Evolutionary conservation across 495 filamentous ascomycete genomes (phyloP), one percentile per base, ranked within the genome.

Genomic region (Pyrenula aspistea): DNA sequence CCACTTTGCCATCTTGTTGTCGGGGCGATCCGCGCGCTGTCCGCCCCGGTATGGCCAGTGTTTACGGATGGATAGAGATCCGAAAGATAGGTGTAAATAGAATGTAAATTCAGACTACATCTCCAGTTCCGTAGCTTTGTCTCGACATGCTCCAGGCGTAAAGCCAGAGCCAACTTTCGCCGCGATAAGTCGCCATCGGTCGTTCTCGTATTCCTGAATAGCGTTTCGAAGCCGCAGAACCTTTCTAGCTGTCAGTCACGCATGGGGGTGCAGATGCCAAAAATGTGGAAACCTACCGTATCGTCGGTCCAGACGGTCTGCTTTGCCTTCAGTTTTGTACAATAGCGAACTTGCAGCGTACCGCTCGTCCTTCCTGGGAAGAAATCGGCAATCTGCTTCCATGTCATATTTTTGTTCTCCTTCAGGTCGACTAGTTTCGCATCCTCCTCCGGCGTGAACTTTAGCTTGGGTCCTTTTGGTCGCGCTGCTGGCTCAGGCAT

Each of bases 321-420:
- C 73, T 94, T 94, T 10, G 88, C 88, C 70, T 93, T 95, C 58
- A 95, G 73, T 69, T 93, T 95, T 24, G 89, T 95, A 65, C 91
- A 96, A 67, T 96, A 96, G 12, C 90, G 83, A 59, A 96, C 91
- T 65, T 96, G 91, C 55, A 96, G 72, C 31, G 91, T 95, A 47
- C 89, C 89, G 25, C 85, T 90, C 49, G 87, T 89, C 53, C 91
- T 75, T 11, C 90, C 91, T 8, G 91, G 91, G 62, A 96, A 95
- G 71, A 92, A 95, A 63, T 94, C 89, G 55, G 88, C 86, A 61
- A 96, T 95, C 76, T 96, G 90, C 66, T 93, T 94, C 91, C 91
- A 96, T 10, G 91, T 90, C 62, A 96, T 77, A 61, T 86, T 86
- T 67, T 91, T 92, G 59, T 91, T 88, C 70, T 96, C 91, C 68